These are phyloP conservation scores for Hemerocallis citrina DNA, from an alignment of 106 monocot genomes.

Conservation along the genomic window DNA sequence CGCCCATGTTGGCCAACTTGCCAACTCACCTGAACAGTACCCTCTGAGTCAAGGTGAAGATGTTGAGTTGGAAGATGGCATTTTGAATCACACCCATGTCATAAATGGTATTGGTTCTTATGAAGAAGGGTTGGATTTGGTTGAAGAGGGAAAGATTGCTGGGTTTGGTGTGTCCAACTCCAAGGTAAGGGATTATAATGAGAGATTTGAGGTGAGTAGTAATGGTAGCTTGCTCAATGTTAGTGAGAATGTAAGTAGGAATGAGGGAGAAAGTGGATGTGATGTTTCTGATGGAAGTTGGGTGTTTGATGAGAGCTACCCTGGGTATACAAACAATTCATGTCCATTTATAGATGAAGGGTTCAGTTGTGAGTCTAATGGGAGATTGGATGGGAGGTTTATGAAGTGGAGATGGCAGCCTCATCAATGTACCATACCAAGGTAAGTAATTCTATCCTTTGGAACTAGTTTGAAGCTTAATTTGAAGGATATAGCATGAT, in stretches of 20 bases:
- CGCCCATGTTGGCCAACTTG: not conserved
- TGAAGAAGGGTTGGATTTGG: constrained; percentile 10
- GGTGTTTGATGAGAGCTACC: constrained; percentile 75
- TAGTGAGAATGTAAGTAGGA: not conserved
- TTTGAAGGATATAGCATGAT: too few relatives aligned
- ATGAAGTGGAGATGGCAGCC: constrained; percentile 96
- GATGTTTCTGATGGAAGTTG: constrained; percentile 71
- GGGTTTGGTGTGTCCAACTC: not conserved
- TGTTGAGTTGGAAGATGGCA: constrained; percentile 9
- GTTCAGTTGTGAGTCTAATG: constrained; percentile 74
- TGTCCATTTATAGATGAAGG: constrained; percentile 90
- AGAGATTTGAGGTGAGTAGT: not conserved
- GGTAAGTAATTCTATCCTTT: constrained; percentile 39
- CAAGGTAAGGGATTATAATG: not conserved
- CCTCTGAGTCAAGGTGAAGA: constrained; percentile 2
- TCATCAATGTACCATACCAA: constrained; percentile 56
- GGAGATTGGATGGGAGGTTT: constrained; percentile 58
- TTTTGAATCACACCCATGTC: constrained; percentile 4
- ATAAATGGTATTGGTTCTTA: constrained; percentile 10
- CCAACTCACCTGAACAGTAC: not conserved
- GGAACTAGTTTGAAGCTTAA: not conserved
- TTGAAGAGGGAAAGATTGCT: not conserved
- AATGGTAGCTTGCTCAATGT: not conserved
- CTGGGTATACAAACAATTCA: constrained; percentile 46
- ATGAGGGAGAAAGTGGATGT: constrained; percentile 25